These are phyloP conservation scores for Thielaviopsis ethacetica DNA, from an alignment of 2,329 filamentous ascomycete genomes.

Conservation along the genomic window DNA sequence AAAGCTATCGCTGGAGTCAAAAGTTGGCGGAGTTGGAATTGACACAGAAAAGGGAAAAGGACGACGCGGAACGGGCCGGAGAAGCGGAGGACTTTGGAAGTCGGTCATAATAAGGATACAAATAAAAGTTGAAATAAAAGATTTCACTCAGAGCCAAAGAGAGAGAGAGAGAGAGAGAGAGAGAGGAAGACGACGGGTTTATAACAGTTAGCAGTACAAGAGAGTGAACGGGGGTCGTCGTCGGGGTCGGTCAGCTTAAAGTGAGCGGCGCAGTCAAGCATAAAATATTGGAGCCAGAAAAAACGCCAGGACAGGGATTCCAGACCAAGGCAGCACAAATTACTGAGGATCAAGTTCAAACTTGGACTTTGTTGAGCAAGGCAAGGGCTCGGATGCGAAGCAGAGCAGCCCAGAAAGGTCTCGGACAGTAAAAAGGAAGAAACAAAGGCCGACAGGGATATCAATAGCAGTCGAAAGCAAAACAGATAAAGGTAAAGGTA, in stretches of 20 bases:
- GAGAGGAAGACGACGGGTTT: background rate
- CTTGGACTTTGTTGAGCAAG: background rate
- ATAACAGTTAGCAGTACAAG: background rate
- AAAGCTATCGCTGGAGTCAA: conserved; percentile 18
- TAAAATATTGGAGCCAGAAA: background rate
- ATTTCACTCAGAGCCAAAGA: background rate
- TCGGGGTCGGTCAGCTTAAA: background rate
- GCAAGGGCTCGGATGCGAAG: background rate
- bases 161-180: background rate
- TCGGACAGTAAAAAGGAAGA: too few relatives aligned
- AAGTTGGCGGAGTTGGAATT: conserved; percentile 26
- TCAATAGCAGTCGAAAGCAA: too few relatives aligned
- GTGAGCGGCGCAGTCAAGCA: background rate
- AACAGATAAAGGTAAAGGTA: background rate
- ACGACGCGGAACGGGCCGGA: conserved; percentile 56
- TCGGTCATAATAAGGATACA: conserved; percentile 20
- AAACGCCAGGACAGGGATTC: background rate
- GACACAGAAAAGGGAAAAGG: conserved; percentile 46
- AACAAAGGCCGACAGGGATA: too few relatives aligned
- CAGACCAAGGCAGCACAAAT: background rate
- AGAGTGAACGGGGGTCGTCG: background rate
- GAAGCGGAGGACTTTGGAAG: conserved; percentile 33
- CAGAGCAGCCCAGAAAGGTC: too few relatives aligned
- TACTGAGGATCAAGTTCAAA: background rate
- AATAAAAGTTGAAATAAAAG: background rate